Base-by-base conservation (phyloP, 108 stramenopile species). In the Discostella pseudostelligera region DNA sequence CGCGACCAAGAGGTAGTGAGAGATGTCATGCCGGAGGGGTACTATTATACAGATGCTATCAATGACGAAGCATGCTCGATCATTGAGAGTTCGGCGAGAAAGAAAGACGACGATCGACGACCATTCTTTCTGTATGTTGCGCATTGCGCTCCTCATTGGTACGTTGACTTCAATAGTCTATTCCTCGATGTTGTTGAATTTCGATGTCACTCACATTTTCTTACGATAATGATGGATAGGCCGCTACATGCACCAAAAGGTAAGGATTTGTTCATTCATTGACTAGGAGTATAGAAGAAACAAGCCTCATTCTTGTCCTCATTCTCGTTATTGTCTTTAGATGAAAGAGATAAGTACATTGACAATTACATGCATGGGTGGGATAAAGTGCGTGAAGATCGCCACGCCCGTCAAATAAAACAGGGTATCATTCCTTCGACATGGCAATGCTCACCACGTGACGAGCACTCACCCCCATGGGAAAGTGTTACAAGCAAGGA, bases 121-220 rank as follows among this genome's bases (percentile, higher is more conserved):
- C 78, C 78, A 11, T 79, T 79, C 73, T 79, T 79, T 40, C n/a
- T 79, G 40, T 79, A 79, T 58, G 78, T 79, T n/a, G 59, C 78
- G 22, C 78, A 79, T 35, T 28, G 29, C 24, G 78, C 78, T 10
- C 78, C 78, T 6, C 78, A 79, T 44, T 79, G 78, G 66, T 60
- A 60, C 19, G 59, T 39, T 19, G 50, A 14, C 5, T 51, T 4
- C 1, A 3, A 26, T 26, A 24, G 50, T 21, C 21, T 1, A 47
- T 47, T 8, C 21, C 5, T 2, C 44, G 16, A 45, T 45, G 44
- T 17, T 14, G 14, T 8, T 45, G 2, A 45, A 6, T 25, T 50
- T 22, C n/a, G 24, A 28, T 25, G 25, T 14, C 9, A 3, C 24
- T 54, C 17, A 35, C 10, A 2, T 9, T 26, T 4, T 0, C 36